Evolutionary conservation across 164 flowering plant species (phyloP).

Genomic region (Dillenia turbinata): DNA sequence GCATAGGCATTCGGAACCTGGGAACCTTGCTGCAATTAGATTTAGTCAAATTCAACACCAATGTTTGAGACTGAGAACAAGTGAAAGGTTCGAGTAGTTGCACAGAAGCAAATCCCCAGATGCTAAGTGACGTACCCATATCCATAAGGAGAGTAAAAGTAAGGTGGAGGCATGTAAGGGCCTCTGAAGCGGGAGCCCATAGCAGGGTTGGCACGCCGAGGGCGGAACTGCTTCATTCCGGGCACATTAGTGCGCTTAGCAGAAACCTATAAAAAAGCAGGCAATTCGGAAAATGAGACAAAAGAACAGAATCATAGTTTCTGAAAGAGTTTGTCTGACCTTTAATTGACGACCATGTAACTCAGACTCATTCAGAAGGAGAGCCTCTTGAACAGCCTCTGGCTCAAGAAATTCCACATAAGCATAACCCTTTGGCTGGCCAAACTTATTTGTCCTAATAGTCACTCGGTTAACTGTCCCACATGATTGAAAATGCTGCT

Average conservation of each 20-base stretch:
- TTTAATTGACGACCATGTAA: constrained; percentile 71
- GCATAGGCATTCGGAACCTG: constrained; percentile 50
- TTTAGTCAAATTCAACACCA: constrained; percentile 5
- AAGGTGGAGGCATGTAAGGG: constrained; percentile 48
- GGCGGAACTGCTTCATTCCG: constrained; percentile 62
- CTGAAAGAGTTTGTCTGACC: constrained; percentile 17
- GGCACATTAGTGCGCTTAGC: constrained; percentile 65
- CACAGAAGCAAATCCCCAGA: constrained; percentile 15
- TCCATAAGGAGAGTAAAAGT: constrained; percentile 52
- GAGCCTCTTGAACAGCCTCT: constrained; percentile 70
- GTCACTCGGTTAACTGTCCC: constrained; percentile 74
- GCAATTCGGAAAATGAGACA: too few relatives aligned
- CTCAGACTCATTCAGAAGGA: constrained; percentile 57
- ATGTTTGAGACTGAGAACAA: constrained; percentile 2
- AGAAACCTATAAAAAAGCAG: constrained; percentile 29
- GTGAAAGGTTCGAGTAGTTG: background rate
- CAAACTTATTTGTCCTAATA: constrained; percentile 51
- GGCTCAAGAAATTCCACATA: constrained; percentile 67
- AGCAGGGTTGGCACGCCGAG: constrained; percentile 35
- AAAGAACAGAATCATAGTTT: background rate
- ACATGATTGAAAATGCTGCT: constrained; percentile 74
- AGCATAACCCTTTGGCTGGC: constrained; percentile 73
- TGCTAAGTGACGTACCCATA: constrained; percentile 41
- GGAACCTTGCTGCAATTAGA: constrained; percentile 50
- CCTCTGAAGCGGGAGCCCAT: constrained; percentile 37